A percentile compares a stretch with the other conserved stretches of the same genome.
Conservation (phyloP, 495 filamentous ascomycete species). For the Xylaria sp. region DNA sequence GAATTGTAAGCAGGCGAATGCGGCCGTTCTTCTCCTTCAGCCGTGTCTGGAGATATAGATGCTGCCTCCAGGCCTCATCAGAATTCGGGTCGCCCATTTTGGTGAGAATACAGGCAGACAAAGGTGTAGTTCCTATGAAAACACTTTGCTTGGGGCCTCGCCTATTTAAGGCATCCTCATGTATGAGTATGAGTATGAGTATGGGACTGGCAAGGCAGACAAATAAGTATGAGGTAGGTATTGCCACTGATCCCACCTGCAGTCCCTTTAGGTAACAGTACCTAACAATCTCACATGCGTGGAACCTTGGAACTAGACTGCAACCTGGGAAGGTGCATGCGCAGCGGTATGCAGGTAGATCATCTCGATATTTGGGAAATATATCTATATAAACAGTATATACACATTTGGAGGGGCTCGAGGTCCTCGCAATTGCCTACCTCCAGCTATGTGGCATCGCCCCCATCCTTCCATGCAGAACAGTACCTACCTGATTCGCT, state of each 20-base stretch:
- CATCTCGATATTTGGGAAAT: not conserved
- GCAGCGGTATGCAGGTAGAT: not conserved
- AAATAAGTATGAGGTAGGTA: not conserved
- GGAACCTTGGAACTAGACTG: not conserved
- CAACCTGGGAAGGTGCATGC: not conserved
- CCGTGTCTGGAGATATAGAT: constrained; percentile 28
- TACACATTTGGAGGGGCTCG: not conserved
- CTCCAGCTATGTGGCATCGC: not conserved
- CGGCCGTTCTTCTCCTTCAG: constrained; percentile 27
- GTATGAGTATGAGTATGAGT: no score
- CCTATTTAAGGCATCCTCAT: not conserved
- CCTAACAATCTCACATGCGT: not conserved
- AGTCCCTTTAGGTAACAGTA: not conserved
- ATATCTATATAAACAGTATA: not conserved
- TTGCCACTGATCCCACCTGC: not conserved
- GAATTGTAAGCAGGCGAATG: constrained; percentile 30
- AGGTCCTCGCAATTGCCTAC: not conserved
- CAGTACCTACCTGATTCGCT: not conserved
- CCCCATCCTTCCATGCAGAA: not conserved
- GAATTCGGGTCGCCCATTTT: constrained; percentile 11
- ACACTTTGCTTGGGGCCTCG: not conserved
- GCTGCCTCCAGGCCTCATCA: constrained; percentile 23
- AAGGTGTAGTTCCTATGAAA: not conserved
- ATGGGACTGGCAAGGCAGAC: not conserved
- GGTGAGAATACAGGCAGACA: not conserved